phyloP scores from a whole-genome alignment of 305 asterid genomes.

The Vinca major region DNA sequence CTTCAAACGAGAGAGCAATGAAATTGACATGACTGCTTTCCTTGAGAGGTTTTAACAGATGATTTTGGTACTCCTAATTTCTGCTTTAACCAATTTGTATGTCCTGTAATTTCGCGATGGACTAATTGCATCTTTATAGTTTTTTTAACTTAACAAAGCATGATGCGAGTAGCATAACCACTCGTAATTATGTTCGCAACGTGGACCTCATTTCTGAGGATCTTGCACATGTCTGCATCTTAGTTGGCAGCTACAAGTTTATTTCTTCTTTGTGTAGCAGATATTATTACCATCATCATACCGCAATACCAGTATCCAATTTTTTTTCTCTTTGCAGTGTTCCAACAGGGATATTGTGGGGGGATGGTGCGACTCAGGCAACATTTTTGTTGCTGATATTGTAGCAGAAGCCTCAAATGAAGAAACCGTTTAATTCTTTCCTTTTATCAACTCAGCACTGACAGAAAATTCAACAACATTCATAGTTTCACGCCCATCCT shows the following conservation, averaged over 20 bases:
- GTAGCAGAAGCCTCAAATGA: constrained; percentile 6
- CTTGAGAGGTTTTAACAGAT: background rate
- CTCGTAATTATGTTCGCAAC: too few species aligned
- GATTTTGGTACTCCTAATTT: background rate
- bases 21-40: background rate
- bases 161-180: too few species aligned
- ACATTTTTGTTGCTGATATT: constrained; percentile 31
- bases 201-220: too few species aligned
- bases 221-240: too few species aligned
- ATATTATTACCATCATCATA: too few species aligned
- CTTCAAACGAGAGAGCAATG: background rate
- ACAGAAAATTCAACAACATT: too few species aligned
- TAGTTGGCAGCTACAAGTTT: too few species aligned
- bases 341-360: constrained; percentile 31
- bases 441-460: too few species aligned
- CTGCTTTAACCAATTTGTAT: background rate
- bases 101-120: background rate
- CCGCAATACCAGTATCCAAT: background rate
- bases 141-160: too few species aligned
- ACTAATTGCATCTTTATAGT: background rate
- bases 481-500: too few species aligned
- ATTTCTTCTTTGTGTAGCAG: background rate
- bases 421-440: background rate
- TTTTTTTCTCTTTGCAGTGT: constrained; percentile 11
- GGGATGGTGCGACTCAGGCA: constrained; percentile 43